Base-by-base conservation (phyloP, 2,329 filamentous ascomycete genomes). In the Pleurostoma richardsiae region DNA sequence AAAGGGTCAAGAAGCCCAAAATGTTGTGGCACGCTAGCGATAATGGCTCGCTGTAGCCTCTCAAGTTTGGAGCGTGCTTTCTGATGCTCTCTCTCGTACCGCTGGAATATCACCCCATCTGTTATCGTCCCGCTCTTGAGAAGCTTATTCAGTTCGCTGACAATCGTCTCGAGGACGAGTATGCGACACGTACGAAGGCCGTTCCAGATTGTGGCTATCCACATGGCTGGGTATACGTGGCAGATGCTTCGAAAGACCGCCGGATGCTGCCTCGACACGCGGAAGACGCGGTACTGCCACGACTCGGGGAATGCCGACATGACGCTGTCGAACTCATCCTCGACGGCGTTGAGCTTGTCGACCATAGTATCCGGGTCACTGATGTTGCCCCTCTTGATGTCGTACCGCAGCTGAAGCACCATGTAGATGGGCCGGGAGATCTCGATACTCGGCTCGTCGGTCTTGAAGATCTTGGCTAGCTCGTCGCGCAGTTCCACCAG, bases 1-100 rank as follows among this genome's bases (percentile, higher is more conserved):
- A 59, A 59, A 8, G 69, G 64, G 48, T 63, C 70, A 41, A 77
- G 63, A n/a, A 75, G 59, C 30, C 72, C 73, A 40, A 76, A 71
- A 52, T 76, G 69, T 53, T 77, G 73, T 1, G 74, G 74, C 2
- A 76, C 66, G 44, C 67, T 75, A 40, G 72, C 71, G 39, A 70
- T 59, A 41, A 76, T 67, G 29, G 67, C 68, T 40, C 67, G 60
- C 44, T 68, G 62, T 29, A 76, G 59, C 43, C 61, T 61, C 43
- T 66, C 59, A 30, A 76, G 59, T 46, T 68, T 65, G 4, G 62
- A 60, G 48, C 61, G 68, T 26, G 69, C 64, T 19, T 69, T 57
- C 29, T 61, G 61, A 43, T 64, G 56, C 30, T 63, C 64, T 27
- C 69, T 50, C 53, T 55, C 51, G 55, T 57, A 64, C 10, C 45